These are phyloP conservation scores for Botrytis fragariae DNA, from an alignment of 2,329 filamentous ascomycete species.

Conservation along the genomic window DNA sequence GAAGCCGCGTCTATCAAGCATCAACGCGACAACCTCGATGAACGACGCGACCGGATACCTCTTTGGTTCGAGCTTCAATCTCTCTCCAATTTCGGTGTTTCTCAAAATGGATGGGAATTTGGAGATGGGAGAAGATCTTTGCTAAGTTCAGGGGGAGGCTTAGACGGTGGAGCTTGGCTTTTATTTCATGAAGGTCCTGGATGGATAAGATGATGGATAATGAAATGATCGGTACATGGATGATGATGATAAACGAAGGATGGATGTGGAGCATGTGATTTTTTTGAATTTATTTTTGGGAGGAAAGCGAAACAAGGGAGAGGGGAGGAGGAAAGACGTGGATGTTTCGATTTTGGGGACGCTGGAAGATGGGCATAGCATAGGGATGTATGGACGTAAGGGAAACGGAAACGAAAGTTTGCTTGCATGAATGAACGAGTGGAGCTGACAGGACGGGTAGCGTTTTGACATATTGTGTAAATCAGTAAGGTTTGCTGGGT, in stretches of 20 bases:
- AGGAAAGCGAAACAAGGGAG: not conserved
- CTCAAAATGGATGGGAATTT: not conserved
- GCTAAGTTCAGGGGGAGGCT: constrained; percentile 11
- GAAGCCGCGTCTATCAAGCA: not conserved
- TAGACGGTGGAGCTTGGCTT: constrained; percentile 3
- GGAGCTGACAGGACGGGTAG: not conserved
- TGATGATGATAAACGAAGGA: not conserved
- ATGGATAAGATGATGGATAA: not conserved
- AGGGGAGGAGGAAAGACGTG: not conserved
- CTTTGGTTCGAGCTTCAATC: not conserved
- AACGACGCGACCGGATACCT: not conserved
- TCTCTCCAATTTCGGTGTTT: constrained; percentile 7
- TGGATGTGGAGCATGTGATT: not conserved
- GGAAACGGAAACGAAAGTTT: not conserved
- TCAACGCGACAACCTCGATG: not conserved
- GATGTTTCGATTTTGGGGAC: not conserved
- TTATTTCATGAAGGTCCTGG: not conserved
- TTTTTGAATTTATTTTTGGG: not conserved
- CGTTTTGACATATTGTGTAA: not conserved
- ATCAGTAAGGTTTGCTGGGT: not conserved
- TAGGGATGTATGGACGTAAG: not conserved
- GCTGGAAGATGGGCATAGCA: not conserved
- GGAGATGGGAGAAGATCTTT: constrained; percentile 1
- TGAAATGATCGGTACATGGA: constrained; percentile 6
- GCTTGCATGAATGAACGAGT: not conserved